Conservation (phyloP, 768 basidiomycete species). For the Leucocoprinus sp. region DNA sequence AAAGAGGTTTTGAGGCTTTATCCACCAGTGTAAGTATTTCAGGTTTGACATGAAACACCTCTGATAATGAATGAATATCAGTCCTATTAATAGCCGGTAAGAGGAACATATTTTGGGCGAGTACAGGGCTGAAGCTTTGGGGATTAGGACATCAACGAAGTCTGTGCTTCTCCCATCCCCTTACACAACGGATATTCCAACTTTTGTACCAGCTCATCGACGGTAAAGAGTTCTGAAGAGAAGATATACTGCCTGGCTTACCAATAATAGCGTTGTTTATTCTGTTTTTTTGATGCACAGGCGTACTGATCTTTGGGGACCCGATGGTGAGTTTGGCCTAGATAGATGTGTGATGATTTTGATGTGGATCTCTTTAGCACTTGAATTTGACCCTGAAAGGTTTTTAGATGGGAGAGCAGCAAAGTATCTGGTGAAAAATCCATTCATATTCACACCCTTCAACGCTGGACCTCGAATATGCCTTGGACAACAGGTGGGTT, state of each 20-base stretch:
- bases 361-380: conserved; percentile 22
- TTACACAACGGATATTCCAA: conserved; percentile 14
- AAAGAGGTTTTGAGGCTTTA: conserved; percentile 13
- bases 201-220: conserved; percentile 15
- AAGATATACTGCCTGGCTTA: not conserved
- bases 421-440: conserved; percentile 47
- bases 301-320: conserved; percentile 48
- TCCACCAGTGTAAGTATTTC: conserved; percentile 13
- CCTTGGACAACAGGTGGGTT: conserved; percentile 31
- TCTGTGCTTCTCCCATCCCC: conserved; percentile 13
- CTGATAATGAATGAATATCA: not conserved
- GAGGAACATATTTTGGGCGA: too few relatives aligned
- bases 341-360: not conserved
- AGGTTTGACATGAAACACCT: not conserved
- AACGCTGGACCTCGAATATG: conserved; percentile 63
- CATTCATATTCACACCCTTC: conserved; percentile 65
- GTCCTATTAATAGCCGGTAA: conserved; percentile 7
- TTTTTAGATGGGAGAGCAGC: conserved; percentile 52
- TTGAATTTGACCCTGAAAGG: conserved; percentile 55
- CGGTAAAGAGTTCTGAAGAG: conserved; percentile 14
- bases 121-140: too few relatives aligned
- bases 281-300: conserved; percentile 31
- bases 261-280: conserved; percentile 15
- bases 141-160: conserved; percentile 12
- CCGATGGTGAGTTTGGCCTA: conserved; percentile 35